Evolutionary conservation across 1,284 basidiomycete genomes (phyloP).

Genomic region (Cryptococcus sp.): DNA sequence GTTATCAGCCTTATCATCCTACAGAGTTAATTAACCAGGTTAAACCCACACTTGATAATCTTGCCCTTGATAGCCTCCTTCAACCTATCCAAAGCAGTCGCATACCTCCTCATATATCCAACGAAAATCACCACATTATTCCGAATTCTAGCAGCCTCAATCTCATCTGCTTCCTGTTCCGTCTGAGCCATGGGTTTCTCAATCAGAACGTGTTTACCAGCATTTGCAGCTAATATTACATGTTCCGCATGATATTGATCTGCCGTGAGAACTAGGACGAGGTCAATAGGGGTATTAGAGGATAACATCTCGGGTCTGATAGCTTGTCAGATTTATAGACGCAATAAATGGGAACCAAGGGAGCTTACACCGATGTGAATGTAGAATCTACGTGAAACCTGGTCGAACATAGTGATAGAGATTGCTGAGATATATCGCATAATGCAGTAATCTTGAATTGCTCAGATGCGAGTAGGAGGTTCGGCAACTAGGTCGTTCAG

Average conservation of each 20-base stretch:
- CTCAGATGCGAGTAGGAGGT: constrained; percentile 14
- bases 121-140: constrained; percentile 38
- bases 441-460: constrained; percentile 18
- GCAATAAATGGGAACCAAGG: not conserved
- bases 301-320: constrained; percentile 15
- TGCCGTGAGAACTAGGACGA: constrained; percentile 20
- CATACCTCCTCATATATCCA: constrained; percentile 47
- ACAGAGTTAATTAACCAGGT: not conserved
- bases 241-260: constrained; percentile 15
- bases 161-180: constrained; percentile 27
- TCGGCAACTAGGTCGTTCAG: constrained; percentile 12
- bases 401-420: constrained; percentile 15
- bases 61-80: constrained; percentile 38
- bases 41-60: constrained; percentile 34
- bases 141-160: constrained; percentile 29
- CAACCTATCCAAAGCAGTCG: constrained; percentile 34
- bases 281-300: constrained; percentile 15
- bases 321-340: too few species aligned
- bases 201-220: constrained; percentile 38
- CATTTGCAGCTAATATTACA: constrained; percentile 22
- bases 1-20: not conserved
- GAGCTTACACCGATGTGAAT: constrained; percentile 17
- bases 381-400: constrained; percentile 12
- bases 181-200: constrained; percentile 46
- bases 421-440: constrained; percentile 19